Conservation (phyloP, 345 rosid genomes). For the Ceriops decandra region DNA sequence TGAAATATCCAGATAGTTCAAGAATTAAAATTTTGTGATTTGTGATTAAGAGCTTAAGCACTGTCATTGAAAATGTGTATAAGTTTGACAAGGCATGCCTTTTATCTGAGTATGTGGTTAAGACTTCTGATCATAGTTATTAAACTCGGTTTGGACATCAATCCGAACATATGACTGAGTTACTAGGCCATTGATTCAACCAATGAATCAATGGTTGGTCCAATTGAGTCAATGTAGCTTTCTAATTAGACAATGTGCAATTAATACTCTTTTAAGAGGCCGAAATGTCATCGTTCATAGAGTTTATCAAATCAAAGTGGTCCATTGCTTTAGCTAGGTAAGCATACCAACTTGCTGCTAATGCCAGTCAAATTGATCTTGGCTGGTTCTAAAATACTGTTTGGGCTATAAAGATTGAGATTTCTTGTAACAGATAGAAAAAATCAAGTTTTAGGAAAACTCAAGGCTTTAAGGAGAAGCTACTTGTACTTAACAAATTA, state of each 20-base stretch:
- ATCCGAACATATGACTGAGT: too few species aligned
- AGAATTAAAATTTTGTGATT: too few species aligned
- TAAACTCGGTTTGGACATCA: too few species aligned
- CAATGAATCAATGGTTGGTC: too few species aligned
- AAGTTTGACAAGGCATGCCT: too few species aligned
- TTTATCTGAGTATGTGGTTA: too few species aligned
- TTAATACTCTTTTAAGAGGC: conserved; percentile 30
- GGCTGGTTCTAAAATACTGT: not conserved
- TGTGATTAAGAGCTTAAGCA: too few species aligned
- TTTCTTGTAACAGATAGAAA: conserved; percentile 53
- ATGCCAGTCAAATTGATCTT: not conserved
- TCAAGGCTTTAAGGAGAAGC: conserved; percentile 72
- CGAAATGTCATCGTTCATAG: conserved; percentile 51
- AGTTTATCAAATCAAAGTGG: conserved; percentile 65
- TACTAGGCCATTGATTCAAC: too few species aligned
- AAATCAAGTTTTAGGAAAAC: conserved; percentile 77
- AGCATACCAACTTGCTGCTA: not conserved
- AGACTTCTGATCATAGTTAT: not conserved
- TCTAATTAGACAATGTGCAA: conserved; percentile 20
- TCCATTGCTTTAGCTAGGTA: conserved; percentile 69
- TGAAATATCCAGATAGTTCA: too few species aligned
- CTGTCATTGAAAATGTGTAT: too few species aligned
- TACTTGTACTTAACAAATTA: conserved; percentile 65
- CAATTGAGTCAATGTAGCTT: conserved; percentile 1
- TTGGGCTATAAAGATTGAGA: conserved; percentile 5